Evolutionary conservation across 345 rosid species (phyloP).

Genomic region (Populus pruinosa): DNA sequence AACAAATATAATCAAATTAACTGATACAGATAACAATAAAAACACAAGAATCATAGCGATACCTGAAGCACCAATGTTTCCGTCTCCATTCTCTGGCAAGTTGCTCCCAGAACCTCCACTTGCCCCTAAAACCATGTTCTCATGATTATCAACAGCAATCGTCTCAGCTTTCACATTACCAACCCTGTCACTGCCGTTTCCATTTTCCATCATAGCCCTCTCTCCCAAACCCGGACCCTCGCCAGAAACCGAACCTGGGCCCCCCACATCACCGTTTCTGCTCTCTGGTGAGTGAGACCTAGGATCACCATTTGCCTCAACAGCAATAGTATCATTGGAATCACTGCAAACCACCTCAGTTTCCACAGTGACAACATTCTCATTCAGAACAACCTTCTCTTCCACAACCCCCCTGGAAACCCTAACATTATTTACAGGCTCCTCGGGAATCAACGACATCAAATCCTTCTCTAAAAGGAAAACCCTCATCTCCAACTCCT

Average conservation of each 20-base stretch:
- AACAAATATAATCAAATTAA: not conserved
- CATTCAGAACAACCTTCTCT: too few species aligned
- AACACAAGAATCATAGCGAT: not conserved
- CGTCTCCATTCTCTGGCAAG: not conserved
- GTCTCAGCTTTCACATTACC: not conserved
- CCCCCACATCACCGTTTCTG: too few species aligned
- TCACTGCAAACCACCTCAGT: too few species aligned
- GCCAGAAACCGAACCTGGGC: too few species aligned
- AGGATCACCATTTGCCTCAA: too few species aligned
- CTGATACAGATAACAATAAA: not conserved
- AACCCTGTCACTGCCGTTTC: not conserved
- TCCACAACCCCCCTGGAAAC: not conserved
- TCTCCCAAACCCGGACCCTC: not conserved
- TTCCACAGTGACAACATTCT: too few species aligned
- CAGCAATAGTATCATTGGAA: too few species aligned
- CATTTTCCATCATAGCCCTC: not conserved
- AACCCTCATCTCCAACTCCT: slow-evolving; percentile 19
- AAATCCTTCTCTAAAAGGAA: slow-evolving; percentile 18
- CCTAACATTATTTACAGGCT: not conserved
- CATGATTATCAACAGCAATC: not conserved
- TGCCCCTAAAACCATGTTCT: not conserved
- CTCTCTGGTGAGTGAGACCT: too few species aligned
- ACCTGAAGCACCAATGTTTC: not conserved
- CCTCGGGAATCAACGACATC: not conserved
- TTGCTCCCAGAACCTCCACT: not conserved